phyloP scores from a whole-genome alignment of 805 yeast species.

The Ogataea zsoltii region DNA sequence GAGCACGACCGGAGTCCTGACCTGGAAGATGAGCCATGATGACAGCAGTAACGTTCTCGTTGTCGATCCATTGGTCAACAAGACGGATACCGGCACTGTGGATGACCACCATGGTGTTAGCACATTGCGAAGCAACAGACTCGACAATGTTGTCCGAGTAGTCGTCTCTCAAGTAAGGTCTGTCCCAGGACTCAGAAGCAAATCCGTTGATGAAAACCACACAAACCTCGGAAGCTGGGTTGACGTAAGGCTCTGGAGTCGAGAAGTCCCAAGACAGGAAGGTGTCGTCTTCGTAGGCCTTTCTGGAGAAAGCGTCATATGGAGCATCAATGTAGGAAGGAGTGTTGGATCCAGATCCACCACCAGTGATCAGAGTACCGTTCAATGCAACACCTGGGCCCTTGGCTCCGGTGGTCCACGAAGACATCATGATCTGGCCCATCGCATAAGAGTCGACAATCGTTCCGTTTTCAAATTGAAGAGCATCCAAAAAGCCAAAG shows the following conservation, averaged over 20 bases:
- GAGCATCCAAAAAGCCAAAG: slow-evolving; percentile 8
- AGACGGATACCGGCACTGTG: slow-evolving; percentile 62
- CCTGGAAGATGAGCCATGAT: slow-evolving; percentile 39
- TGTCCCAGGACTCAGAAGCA: slow-evolving; percentile 60
- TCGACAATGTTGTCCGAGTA: slow-evolving; percentile 53
- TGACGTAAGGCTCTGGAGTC: slow-evolving; percentile 45
- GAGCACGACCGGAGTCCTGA: slow-evolving; percentile 53
- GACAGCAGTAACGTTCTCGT: slow-evolving; percentile 59
- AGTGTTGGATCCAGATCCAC: slow-evolving; percentile 65
- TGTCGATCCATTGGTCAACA: slow-evolving; percentile 55
- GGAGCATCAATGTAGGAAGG: slow-evolving; percentile 61
- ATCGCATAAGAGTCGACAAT: not conserved
- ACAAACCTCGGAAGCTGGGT: slow-evolving; percentile 47
- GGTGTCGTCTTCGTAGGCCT: slow-evolving; percentile 35
- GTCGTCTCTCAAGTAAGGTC: slow-evolving; percentile 56
- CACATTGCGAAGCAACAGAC: slow-evolving; percentile 48
- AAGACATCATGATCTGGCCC: slow-evolving; percentile 8
- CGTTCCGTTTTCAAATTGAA: slow-evolving; percentile 14
- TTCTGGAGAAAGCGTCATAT: slow-evolving; percentile 50
- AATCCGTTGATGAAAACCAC: slow-evolving; percentile 54
- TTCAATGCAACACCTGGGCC: slow-evolving; percentile 32
- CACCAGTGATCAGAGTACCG: slow-evolving; percentile 59
- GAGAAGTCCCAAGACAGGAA: slow-evolving; percentile 23
- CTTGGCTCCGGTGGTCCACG: slow-evolving; percentile 1
- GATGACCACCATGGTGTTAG: slow-evolving; percentile 59